Base-by-base conservation (phyloP, 331 rosid species). In the Prunus yedoensis region DNA sequence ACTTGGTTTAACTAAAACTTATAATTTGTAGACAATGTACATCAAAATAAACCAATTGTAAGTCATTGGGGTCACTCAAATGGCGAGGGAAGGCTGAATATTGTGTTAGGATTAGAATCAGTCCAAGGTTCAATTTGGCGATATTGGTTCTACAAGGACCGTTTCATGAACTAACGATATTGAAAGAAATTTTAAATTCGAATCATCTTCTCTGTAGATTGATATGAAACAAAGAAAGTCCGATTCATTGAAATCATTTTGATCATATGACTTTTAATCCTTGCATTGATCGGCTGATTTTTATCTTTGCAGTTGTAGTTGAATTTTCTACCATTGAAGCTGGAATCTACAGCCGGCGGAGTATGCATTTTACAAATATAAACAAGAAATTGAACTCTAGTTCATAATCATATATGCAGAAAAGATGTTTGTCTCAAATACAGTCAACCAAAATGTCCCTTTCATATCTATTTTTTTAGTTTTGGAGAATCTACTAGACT, bases 361-460 rank as follows among this genome's bases (percentile, higher is more conserved):
- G 66, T 75, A 62, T 60, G 66, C 18, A 65, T 50, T 9, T 71
- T 75, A 54, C 76, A 35, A 68, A 53, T 30, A 58, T 47, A 38
- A 69, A 77, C 72, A 78, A 77, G 77, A 63, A 67, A 66, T 59
- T 9, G 20, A 17, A 65, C 70, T 41, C 50, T 35, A 71, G 66
- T 21, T 46, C 80, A 76, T 30, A 76, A 79, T 32, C 61, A 78
- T 85, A 83, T 71, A 85, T 80, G 87, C 62, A 82, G 80, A 23
- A 78, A 49, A 50, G 77, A 74, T 85, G 83, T 65, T 51, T 79
- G 83, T 80, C 61, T 64, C 59, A 7, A 61, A 8, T 75, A 83
- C 86, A 71, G 89, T 86, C 93, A 91, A 82, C 89, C 78, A 45
- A 35, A 68, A 66, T 59, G 82, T 89, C 97, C 58, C 67, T 83